phyloP scores from a whole-genome alignment of 140 eudicot species.

The Stevia rebaudiana region DNA sequence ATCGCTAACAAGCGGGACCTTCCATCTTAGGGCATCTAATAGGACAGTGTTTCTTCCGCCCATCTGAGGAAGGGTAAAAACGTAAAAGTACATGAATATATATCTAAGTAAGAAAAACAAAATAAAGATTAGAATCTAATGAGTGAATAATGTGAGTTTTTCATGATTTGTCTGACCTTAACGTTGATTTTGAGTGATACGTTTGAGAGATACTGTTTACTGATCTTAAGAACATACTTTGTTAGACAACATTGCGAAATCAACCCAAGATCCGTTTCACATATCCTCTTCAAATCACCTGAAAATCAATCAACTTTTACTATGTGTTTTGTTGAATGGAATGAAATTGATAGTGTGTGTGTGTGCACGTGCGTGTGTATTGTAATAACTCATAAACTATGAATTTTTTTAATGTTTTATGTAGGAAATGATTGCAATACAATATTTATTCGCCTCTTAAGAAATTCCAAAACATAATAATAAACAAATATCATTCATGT shows the following conservation, averaged over 20 bases:
- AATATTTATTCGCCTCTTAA: no score
- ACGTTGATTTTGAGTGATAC: slow-evolving; percentile 70
- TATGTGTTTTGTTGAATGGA: neutral
- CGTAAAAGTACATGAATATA: neutral
- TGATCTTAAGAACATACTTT: slow-evolving; percentile 57
- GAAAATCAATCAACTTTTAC: slow-evolving; percentile 9
- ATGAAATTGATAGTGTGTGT: neutral
- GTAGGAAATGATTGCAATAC: no score
- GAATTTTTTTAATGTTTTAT: no score
- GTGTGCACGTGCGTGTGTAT: no score
- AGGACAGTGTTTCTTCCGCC: slow-evolving; percentile 72
- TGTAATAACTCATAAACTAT: no score
- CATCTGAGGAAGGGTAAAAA: slow-evolving; percentile 29
- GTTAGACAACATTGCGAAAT: slow-evolving; percentile 79
- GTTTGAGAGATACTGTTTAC: slow-evolving; percentile 60
- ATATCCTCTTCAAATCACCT: slow-evolving; percentile 73
- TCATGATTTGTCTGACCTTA: slow-evolving; percentile 30
- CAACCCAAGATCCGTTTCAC: slow-evolving; percentile 74
- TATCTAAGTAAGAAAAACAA: neutral
- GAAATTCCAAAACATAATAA: no score
- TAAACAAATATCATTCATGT: no score
- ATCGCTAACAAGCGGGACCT: slow-evolving; percentile 63
- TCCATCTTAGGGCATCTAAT: slow-evolving; percentile 62
- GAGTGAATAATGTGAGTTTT: neutral
- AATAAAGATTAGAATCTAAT: neutral